These are phyloP conservation scores for Sabuloglossum arenarium DNA, from an alignment of 495 filamentous ascomycete genomes.

Conservation along the genomic window DNA sequence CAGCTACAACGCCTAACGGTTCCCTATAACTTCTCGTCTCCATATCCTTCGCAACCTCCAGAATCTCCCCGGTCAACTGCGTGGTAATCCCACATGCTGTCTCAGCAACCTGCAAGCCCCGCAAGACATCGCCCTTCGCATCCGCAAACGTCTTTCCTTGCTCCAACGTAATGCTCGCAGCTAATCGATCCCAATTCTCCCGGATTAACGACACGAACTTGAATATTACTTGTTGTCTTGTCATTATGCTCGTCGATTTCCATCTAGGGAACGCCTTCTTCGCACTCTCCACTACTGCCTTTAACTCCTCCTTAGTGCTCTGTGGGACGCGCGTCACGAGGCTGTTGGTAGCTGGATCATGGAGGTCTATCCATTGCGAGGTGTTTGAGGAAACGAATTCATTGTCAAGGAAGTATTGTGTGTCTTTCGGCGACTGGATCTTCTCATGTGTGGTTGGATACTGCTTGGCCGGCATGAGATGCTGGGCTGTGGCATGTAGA, in stretches of 20 bases:
- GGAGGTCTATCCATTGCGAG: constrained; percentile 69
- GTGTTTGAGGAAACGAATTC: constrained; percentile 59
- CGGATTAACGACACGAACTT: constrained; percentile 79
- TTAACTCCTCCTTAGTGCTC: constrained; percentile 74
- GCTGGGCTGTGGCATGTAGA: background rate
- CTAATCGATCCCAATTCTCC: constrained; percentile 87
- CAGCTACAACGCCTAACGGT: constrained; percentile 82
- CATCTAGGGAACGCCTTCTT: constrained; percentile 79
- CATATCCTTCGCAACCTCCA: constrained; percentile 98
- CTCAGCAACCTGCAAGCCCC: constrained; percentile 92
- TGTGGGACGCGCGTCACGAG: constrained; percentile 96
- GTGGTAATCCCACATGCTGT: constrained; percentile 88
- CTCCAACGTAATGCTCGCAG: constrained; percentile 89
- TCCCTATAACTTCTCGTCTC: constrained; percentile 87
- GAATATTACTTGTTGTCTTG: constrained; percentile 92
- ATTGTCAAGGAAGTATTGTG: constrained; percentile 85
- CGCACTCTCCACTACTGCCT: constrained; percentile 71
- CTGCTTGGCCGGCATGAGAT: constrained; percentile 7
- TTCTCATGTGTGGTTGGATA: constrained; percentile 72
- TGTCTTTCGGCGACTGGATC: constrained; percentile 54
- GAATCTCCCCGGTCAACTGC: constrained; percentile 77
- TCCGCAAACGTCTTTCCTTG: constrained; percentile 98
- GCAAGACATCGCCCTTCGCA: constrained; percentile 83
- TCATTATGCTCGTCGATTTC: constrained; percentile 64
- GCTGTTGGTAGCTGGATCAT: constrained; percentile 95